These are phyloP conservation scores for Coriolopsis trogii DNA, from an alignment of 1,284 basidiomycete genomes.

Conservation along the genomic window DNA sequence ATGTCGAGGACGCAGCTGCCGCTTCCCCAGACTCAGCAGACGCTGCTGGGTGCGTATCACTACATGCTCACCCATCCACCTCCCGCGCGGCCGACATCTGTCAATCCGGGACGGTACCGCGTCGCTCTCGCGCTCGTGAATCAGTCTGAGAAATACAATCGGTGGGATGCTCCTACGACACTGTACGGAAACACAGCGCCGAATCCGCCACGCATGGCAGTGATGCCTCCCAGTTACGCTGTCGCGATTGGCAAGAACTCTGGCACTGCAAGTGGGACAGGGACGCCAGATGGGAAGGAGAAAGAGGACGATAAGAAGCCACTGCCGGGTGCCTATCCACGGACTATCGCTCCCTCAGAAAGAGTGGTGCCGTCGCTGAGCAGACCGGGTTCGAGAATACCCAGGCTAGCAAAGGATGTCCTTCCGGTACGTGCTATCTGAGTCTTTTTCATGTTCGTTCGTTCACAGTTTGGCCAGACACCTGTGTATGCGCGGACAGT, in stretches of 20 bases:
- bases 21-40: constrained; percentile 52
- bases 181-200: constrained; percentile 59
- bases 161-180: constrained; percentile 70
- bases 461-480: constrained; percentile 38
- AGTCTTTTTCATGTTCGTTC: background rate
- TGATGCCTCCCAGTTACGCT: constrained; percentile 58
- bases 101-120: constrained; percentile 64
- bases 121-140: constrained; percentile 68
- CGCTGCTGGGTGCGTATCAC: constrained; percentile 70
- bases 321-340: constrained; percentile 54
- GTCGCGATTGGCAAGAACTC: constrained; percentile 40
- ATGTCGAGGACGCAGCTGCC: constrained; percentile 22
- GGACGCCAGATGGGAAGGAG: constrained; percentile 26
- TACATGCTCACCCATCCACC: constrained; percentile 70
- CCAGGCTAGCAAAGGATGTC: constrained; percentile 60
- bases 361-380: constrained; percentile 53
- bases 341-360: constrained; percentile 56
- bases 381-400: constrained; percentile 58
- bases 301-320: constrained; percentile 46
- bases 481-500: constrained; percentile 60
- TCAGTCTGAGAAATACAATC: constrained; percentile 55
- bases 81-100: constrained; percentile 41
- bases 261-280: constrained; percentile 5
- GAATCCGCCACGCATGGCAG: constrained; percentile 57
- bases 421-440: constrained; percentile 55